Percentiles rank a stretch among this genome's conserved stretches.
Conservation (phyloP, 768 basidiomycete genomes). For the Lactarius pseudohatsudake region DNA sequence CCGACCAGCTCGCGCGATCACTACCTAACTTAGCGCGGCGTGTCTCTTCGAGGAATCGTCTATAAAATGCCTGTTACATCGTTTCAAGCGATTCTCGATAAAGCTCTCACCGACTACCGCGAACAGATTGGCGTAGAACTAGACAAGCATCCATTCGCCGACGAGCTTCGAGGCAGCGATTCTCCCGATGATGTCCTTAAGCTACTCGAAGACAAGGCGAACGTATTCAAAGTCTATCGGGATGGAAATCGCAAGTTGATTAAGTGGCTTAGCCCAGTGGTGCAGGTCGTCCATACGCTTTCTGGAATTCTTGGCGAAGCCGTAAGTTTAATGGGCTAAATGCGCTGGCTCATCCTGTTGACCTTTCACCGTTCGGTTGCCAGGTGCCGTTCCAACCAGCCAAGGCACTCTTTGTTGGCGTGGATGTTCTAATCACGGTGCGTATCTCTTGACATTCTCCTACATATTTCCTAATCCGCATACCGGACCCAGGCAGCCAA, state of each 20-base stretch:
- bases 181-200: neutral
- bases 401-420: neutral
- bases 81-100: neutral
- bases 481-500: neutral
- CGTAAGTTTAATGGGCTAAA: neutral
- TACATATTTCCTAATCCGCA: neutral
- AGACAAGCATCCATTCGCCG: neutral
- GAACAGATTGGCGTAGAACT: neutral
- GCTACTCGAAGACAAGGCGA: conserved; percentile 1
- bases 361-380: no score
- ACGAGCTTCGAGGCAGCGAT: neutral
- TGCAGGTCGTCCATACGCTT: neutral
- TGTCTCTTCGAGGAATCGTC: neutral
- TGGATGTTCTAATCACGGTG: conserved; percentile 1
- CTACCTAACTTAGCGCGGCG: no score
- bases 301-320: neutral
- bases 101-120: neutral
- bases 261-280: neutral
- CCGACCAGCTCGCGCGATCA: no score
- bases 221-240: neutral
- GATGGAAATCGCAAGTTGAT: neutral
- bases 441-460: no score
- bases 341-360: neutral
- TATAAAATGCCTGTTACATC: neutral
- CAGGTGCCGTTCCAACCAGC: neutral